phyloP scores from a whole-genome alignment of 1,284 basidiomycete genomes.

The Apiotrichum porosum region DNA sequence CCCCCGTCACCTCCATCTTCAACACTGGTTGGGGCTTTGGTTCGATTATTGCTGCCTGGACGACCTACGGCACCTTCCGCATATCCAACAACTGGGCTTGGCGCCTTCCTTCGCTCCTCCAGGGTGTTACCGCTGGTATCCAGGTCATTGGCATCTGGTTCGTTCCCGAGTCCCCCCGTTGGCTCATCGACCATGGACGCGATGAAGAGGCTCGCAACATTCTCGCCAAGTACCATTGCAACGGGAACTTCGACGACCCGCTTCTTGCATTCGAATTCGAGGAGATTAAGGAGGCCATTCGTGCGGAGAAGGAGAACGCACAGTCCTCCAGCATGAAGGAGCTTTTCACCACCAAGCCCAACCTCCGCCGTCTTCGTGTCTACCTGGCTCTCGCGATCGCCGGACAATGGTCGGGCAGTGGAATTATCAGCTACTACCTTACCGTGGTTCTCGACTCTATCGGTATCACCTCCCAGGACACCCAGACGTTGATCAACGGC shows the following conservation, averaged over 20 bases:
- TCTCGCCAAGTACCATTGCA: conserved; percentile 41
- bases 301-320: conserved; percentile 15
- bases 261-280: conserved; percentile 30
- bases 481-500: conserved; percentile 19
- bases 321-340: conserved; percentile 49
- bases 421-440: conserved; percentile 11
- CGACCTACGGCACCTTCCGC: conserved; percentile 20
- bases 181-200: conserved; percentile 56
- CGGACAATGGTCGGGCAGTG: conserved; percentile 19
- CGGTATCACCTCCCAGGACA: conserved; percentile 12
- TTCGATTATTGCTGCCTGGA: conserved; percentile 43
- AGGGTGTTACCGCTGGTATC: conserved; percentile 52
- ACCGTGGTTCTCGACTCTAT: conserved; percentile 12
- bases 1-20: conserved; percentile 50
- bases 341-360: conserved; percentile 18
- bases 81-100: conserved; percentile 18
- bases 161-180: conserved; percentile 58
- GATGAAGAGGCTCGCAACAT: conserved; percentile 52
- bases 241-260: conserved; percentile 20
- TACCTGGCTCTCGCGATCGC: conserved; percentile 36
- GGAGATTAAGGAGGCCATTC: conserved; percentile 47
- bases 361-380: conserved; percentile 25
- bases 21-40: conserved; percentile 64
- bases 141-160: conserved; percentile 27
- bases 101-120: conserved; percentile 61